Evolutionary conservation across 768 basidiomycete species (phyloP).

Genomic region (Leccinellum luteum): DNA sequence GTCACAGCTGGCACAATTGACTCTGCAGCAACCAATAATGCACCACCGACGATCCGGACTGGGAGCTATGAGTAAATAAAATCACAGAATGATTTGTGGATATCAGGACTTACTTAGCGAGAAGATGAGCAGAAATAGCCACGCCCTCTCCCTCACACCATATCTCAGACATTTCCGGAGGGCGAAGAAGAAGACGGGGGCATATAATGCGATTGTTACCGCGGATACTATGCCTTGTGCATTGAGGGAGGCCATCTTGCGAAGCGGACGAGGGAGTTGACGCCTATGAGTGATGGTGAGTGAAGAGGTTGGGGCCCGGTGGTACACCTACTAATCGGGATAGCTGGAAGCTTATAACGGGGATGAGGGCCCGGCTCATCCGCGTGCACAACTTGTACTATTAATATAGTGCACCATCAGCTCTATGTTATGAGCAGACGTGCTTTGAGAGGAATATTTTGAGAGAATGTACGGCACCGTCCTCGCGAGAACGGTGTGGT

Average conservation of each 20-base stretch:
- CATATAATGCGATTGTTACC: constrained; percentile 56
- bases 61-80: constrained; percentile 4
- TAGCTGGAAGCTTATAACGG: background rate
- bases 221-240: constrained; percentile 52
- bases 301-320: background rate
- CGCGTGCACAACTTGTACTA: background rate
- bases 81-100: background rate
- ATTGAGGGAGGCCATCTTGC: constrained; percentile 34
- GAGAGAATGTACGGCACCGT: too few species aligned
- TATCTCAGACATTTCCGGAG: constrained; percentile 47
- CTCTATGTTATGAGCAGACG: too few species aligned
- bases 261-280: background rate
- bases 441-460: too few species aligned
- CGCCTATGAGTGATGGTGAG: background rate
- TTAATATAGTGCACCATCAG: background rate
- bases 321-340: background rate
- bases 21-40: constrained; percentile 56
- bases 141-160: constrained; percentile 59
- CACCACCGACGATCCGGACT: constrained; percentile 61
- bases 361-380: background rate
- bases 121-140: constrained; percentile 62
- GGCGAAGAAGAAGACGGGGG: constrained; percentile 49
- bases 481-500: too few species aligned
- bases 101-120: constrained; percentile 44
- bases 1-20: constrained; percentile 35